Evolutionary conservation across 2,329 filamentous ascomycete species (phyloP).

Genomic region (Tolypocladium tropicale): DNA sequence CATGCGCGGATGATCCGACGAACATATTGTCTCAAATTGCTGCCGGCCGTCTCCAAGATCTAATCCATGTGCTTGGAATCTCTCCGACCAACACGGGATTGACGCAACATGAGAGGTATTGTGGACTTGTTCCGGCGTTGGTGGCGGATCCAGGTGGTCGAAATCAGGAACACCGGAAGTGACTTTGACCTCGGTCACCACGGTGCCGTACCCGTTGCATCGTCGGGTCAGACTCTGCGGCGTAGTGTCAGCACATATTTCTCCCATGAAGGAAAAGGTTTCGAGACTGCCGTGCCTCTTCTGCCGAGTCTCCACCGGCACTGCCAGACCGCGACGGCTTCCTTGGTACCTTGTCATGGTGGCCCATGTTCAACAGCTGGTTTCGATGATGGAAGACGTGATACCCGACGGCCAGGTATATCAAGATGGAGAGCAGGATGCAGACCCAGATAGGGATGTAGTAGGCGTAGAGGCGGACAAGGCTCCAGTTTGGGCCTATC

Average conservation of each 20-base stretch:
- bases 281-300: slow-evolving; percentile 16
- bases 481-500: slow-evolving; percentile 43
- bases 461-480: slow-evolving; percentile 48
- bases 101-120: neutral
- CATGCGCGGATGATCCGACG: slow-evolving; percentile 11
- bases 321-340: slow-evolving; percentile 13
- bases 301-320: slow-evolving; percentile 19
- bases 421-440: slow-evolving; percentile 41
- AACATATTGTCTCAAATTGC: slow-evolving; percentile 18
- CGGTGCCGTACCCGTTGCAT: slow-evolving; percentile 32
- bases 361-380: slow-evolving; percentile 35
- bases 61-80: slow-evolving; percentile 2
- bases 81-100: neutral
- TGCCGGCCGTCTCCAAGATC: slow-evolving; percentile 8
- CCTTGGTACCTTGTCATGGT: slow-evolving; percentile 12
- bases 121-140: slow-evolving; percentile 8
- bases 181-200: slow-evolving; percentile 39
- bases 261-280: neutral
- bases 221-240: slow-evolving; percentile 15
- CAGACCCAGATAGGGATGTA: slow-evolving; percentile 53
- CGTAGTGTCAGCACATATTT: slow-evolving; percentile 7
- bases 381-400: slow-evolving; percentile 50
- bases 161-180: slow-evolving; percentile 18
- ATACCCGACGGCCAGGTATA: slow-evolving; percentile 47
- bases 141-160: neutral